These are phyloP conservation scores for Penicillium sp. DNA, from an alignment of 2,329 filamentous ascomycete genomes.

Conservation along the genomic window DNA sequence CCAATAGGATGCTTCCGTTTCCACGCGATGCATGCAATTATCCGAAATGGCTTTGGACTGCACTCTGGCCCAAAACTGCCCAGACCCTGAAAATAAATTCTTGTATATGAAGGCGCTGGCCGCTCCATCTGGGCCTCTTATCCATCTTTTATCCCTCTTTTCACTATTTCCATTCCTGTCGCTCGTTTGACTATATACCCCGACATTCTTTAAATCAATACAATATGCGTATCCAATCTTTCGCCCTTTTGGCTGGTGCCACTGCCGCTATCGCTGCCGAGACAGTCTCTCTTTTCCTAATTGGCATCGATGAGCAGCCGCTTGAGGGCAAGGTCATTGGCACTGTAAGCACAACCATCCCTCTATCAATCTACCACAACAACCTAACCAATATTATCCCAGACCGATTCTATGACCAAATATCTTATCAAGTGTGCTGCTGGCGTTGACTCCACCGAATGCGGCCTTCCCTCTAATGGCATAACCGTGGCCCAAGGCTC, in stretches of 20 bases:
- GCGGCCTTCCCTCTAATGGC: neutral
- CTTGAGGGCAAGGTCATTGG: slow-evolving; percentile 5
- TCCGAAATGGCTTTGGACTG: neutral
- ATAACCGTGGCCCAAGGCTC: neutral
- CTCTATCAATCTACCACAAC: neutral
- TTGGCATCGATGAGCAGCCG: neutral
- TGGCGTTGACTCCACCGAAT: neutral
- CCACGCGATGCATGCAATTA: neutral
- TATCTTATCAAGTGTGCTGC: neutral
- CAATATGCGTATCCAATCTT: slow-evolving; percentile 6
- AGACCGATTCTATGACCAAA: slow-evolving; percentile 6
- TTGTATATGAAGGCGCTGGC: neutral
- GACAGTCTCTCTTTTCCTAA: slow-evolving; percentile 4
- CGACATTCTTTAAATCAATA: neutral
- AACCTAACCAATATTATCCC: neutral
- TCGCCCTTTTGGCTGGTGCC: slow-evolving; percentile 3
- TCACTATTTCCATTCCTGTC: neutral
- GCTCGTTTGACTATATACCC: neutral
- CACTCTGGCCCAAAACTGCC: neutral
- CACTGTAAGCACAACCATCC: neutral
- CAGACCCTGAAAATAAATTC: neutral
- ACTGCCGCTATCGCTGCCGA: slow-evolving; percentile 3
- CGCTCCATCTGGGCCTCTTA: neutral
- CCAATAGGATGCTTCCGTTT: neutral
- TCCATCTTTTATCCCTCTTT: neutral